Evolutionary conservation across 176 grass and related monocot species (phyloP).

Genomic region (Zoysia japonica): DNA sequence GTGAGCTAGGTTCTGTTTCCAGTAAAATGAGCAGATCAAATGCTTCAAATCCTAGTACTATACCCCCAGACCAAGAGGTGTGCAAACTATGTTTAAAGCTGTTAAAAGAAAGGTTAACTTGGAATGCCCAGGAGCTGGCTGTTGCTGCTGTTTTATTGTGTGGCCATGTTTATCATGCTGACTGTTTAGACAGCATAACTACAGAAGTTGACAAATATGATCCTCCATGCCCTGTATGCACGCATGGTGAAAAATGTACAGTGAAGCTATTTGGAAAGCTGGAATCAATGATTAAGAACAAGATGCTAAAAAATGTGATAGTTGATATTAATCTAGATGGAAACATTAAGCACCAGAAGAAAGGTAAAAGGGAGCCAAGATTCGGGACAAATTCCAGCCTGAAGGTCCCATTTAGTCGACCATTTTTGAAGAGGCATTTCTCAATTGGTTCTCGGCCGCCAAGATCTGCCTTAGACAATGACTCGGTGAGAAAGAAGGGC

Average conservation of each 20-base stretch:
- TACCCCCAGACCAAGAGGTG: conserved; percentile 57
- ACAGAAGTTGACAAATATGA: conserved; percentile 78
- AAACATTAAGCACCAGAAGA: conserved; percentile 43
- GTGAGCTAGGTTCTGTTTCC: conserved; percentile 63
- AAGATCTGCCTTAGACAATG: conserved; percentile 36
- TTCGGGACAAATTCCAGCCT: conserved; percentile 59
- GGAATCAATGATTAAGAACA: conserved; percentile 57
- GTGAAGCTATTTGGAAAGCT: conserved; percentile 71
- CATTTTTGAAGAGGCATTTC: conserved; percentile 75
- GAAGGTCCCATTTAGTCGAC: conserved; percentile 57
- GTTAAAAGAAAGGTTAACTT: conserved; percentile 62
- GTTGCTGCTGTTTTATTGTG: conserved; percentile 85
- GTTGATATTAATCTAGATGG: conserved; percentile 52
- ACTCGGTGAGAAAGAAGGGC: conserved; percentile 66
- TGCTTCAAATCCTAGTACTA: conserved; percentile 42
- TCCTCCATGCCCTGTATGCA: conserved; percentile 79
- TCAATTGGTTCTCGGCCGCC: conserved; percentile 58
- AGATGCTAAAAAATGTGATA: conserved; percentile 47
- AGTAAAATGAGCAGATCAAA: conserved; percentile 52
- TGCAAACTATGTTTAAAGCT: conserved; percentile 76
- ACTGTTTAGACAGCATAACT: conserved; percentile 88
- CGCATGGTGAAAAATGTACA: conserved; percentile 71
- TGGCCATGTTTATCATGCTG: conserved; percentile 83
- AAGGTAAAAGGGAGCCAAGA: conserved; percentile 36
- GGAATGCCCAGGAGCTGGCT: conserved; percentile 62